phyloP scores from a whole-genome alignment of 1,139 yeast genomes.

The Yueomyces sp. region DNA sequence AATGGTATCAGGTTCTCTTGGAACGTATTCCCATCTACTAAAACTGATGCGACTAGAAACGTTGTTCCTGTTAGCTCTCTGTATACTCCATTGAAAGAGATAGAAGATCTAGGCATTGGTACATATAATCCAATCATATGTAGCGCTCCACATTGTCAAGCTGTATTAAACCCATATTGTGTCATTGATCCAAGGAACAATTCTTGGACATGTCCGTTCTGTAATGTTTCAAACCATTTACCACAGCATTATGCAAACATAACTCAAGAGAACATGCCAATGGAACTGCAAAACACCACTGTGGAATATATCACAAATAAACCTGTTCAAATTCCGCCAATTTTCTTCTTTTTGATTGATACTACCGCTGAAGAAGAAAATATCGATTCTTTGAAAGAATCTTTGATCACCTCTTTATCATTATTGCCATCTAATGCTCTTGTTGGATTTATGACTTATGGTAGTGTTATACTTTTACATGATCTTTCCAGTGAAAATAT shows the following conservation, averaged over 20 bases:
- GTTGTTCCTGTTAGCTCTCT: constrained; percentile 92
- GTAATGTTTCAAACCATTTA: constrained; percentile 71
- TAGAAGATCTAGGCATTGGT: constrained; percentile 70
- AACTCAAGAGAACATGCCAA: constrained; percentile 72
- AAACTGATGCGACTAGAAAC: constrained; percentile 80
- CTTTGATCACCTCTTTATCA: constrained; percentile 68
- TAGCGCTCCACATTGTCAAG: constrained; percentile 66
- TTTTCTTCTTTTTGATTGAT: constrained; percentile 82
- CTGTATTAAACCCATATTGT: constrained; percentile 80
- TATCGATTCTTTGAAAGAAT: constrained; percentile 76
- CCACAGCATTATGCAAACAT: constrained; percentile 86
- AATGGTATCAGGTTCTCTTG: constrained; percentile 89
- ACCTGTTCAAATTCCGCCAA: constrained; percentile 88
- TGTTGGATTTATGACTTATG: constrained; percentile 84
- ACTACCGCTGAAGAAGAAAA: constrained; percentile 92
- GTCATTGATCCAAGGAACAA: constrained; percentile 71
- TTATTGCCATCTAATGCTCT: constrained; percentile 88
- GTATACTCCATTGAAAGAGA: constrained; percentile 79
- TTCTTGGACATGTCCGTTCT: constrained; percentile 84
- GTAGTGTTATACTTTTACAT: constrained; percentile 90
- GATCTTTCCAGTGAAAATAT: constrained; percentile 75
- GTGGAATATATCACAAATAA: constrained; percentile 83
- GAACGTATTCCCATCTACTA: constrained; percentile 82
- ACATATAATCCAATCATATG: constrained; percentile 87
- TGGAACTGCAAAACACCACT: constrained; percentile 79